Percentiles rank a stretch among this genome's conserved stretches.
Conservation (phyloP, 2,329 filamentous ascomycete species). For the Allantophomopsis cytisporea region DNA sequence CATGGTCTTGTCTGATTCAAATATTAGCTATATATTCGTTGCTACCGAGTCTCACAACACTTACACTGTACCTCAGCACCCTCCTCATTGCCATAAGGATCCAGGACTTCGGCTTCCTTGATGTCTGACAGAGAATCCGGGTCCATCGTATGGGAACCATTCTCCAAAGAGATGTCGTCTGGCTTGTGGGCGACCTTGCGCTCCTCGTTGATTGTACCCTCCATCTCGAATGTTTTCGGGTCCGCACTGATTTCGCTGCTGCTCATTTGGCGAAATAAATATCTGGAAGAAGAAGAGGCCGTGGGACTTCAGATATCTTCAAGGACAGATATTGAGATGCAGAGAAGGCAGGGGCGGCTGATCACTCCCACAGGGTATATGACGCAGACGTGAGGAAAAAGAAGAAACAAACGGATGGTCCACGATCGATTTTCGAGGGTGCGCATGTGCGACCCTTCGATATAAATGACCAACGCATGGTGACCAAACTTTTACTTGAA, state of each 20-base stretch:
- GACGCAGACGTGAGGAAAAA: not conserved
- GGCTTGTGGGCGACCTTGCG: not conserved
- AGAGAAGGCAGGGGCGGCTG: not conserved
- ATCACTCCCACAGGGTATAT: not conserved
- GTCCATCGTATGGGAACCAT: not conserved
- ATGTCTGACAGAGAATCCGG: conserved; percentile 5
- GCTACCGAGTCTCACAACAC: not conserved
- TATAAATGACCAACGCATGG: not conserved
- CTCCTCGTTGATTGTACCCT: not conserved
- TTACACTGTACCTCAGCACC: conserved; percentile 7
- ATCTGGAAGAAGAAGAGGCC: not conserved
- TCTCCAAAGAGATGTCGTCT: not conserved
- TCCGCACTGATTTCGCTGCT: not conserved
- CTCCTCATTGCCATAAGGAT: conserved; percentile 7
- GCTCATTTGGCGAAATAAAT: not conserved
- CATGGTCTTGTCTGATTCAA: conserved; percentile 17
- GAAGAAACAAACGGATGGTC: not conserved
- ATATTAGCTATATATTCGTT: not conserved
- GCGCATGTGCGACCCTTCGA: not conserved
- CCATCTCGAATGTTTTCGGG: not conserved
- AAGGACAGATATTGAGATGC: not conserved
- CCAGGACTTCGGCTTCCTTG: conserved; percentile 5
- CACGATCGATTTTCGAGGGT: not conserved
- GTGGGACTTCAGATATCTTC: not conserved
- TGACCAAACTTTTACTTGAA: not conserved